phyloP scores from a whole-genome alignment of 768 basidiomycete species.

The Psilocybe cubensis region DNA sequence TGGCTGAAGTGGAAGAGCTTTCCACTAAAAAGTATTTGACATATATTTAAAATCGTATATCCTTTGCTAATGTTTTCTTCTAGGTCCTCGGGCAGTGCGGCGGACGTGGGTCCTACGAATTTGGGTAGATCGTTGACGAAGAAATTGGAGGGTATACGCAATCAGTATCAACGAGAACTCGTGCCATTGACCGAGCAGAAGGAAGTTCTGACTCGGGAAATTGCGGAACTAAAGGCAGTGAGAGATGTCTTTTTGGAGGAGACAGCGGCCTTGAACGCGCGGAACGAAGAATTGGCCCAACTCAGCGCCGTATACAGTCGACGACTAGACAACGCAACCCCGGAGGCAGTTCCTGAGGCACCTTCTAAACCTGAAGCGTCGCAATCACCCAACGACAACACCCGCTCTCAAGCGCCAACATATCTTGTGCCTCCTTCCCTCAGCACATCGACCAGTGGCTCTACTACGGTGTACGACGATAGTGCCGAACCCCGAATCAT shows the following conservation, averaged over 20 bases:
- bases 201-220: conserved; percentile 78
- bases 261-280: conserved; percentile 84
- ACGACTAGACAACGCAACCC: conserved; percentile 64
- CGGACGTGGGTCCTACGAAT: conserved; percentile 45
- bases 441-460: conserved; percentile 48
- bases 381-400: conserved; percentile 31
- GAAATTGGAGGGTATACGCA: conserved; percentile 86
- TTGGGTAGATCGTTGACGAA: conserved; percentile 76
- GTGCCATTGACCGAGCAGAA: conserved; percentile 82
- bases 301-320: conserved; percentile 83
- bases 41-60: neutral
- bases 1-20: conserved; percentile 94
- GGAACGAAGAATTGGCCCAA: conserved; percentile 92
- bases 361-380: conserved; percentile 29
- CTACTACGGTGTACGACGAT: conserved; percentile 55
- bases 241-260: conserved; percentile 91
- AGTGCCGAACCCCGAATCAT: conserved; percentile 37
- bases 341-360: conserved; percentile 43
- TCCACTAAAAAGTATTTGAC: conserved; percentile 62
- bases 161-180: conserved; percentile 86
- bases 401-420: conserved; percentile 29
- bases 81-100: conserved; percentile 31
- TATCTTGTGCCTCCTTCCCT: conserved; percentile 38
- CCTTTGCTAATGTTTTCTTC: conserved; percentile 7
- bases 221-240: conserved; percentile 83